Evolutionary conservation across 75 land plant genomes (phyloP).

Genomic region (Adiantum capillusveneris): DNA sequence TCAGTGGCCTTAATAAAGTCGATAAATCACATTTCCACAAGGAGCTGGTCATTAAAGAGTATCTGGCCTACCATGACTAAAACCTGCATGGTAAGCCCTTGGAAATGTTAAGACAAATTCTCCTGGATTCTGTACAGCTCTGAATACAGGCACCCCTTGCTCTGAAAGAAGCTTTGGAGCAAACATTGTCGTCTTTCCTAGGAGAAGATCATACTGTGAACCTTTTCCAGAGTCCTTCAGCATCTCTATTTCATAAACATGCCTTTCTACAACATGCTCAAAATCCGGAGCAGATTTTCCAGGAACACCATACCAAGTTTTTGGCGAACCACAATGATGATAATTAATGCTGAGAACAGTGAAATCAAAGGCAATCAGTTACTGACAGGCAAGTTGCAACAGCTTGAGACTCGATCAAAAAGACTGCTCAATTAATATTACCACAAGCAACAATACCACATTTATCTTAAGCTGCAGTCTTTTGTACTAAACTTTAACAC

Average conservation of each 20-base stretch:
- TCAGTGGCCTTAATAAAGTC: no score
- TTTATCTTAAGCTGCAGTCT: no score
- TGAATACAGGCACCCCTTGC: constrained; percentile 73
- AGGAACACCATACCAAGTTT: constrained; percentile 95
- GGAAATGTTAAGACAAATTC: constrained; percentile 88
- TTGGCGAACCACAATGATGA: constrained; percentile 95
- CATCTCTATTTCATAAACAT: constrained; percentile 62
- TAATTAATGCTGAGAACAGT: constrained; percentile 97
- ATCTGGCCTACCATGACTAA: constrained; percentile 78
- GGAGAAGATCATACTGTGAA: constrained; percentile 72
- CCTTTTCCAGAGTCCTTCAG: constrained; percentile 49
- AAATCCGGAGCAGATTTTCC: constrained; percentile 70
- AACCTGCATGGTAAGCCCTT: constrained; percentile 89
- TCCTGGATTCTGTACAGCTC: constrained; percentile 86
- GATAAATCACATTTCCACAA: no score
- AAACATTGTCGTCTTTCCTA: constrained; percentile 92
- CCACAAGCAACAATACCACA: no score
- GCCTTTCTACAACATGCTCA: constrained; percentile 60
- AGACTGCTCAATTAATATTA: no score
- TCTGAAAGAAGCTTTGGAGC: constrained; percentile 69
- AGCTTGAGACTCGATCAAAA: no score
- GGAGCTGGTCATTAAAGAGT: no score
- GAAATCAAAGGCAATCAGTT: no score
- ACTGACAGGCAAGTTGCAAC: no score
- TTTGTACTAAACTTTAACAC: no score